These are phyloP conservation scores for Chlamydomonas incerta DNA, from an alignment of 139 green algal genomes.

Conservation along the genomic window DNA sequence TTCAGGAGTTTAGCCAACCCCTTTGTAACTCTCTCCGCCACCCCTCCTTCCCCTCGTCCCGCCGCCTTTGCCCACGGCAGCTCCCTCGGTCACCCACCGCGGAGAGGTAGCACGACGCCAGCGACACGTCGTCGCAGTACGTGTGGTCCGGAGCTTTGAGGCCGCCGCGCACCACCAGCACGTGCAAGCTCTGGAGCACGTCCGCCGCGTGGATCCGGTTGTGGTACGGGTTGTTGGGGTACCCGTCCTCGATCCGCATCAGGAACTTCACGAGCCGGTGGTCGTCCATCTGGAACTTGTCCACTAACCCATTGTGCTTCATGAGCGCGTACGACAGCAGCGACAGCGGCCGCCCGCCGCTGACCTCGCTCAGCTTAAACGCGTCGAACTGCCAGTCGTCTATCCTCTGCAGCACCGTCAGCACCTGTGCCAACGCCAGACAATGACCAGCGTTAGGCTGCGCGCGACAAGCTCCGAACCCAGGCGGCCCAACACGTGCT, in stretches of 20 bases:
- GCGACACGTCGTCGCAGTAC: constrained; percentile 60
- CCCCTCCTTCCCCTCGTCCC: no score
- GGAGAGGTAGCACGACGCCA: constrained; percentile 66
- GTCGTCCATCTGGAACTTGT: constrained; percentile 60
- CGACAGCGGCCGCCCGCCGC: constrained; percentile 53
- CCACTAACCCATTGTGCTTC: constrained; percentile 47
- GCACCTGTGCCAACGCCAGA: constrained; percentile 22
- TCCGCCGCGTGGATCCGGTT: constrained; percentile 71
- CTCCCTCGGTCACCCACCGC: constrained; percentile 56
- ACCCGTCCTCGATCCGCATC: constrained; percentile 70
- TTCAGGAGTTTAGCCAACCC: no score
- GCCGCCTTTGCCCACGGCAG: no score
- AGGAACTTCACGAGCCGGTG: constrained; percentile 61
- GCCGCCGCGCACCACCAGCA: constrained; percentile 66
- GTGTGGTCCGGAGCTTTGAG: constrained; percentile 36
- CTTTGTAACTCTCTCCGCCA: no score
- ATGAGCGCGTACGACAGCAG: constrained; percentile 58
- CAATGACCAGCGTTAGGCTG: background rate
- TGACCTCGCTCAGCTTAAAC: constrained; percentile 64
- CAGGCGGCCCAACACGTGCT: no score
- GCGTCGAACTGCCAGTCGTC: constrained; percentile 75
- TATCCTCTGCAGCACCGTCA: constrained; percentile 55
- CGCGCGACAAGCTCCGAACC: no score
- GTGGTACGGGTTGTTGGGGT: constrained; percentile 75
- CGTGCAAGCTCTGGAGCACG: constrained; percentile 69